Evolutionary conservation across 2,329 filamentous ascomycete species (phyloP), one percentile per base, ranked within the genome.

Genomic region (Aspergillus neotritici): DNA sequence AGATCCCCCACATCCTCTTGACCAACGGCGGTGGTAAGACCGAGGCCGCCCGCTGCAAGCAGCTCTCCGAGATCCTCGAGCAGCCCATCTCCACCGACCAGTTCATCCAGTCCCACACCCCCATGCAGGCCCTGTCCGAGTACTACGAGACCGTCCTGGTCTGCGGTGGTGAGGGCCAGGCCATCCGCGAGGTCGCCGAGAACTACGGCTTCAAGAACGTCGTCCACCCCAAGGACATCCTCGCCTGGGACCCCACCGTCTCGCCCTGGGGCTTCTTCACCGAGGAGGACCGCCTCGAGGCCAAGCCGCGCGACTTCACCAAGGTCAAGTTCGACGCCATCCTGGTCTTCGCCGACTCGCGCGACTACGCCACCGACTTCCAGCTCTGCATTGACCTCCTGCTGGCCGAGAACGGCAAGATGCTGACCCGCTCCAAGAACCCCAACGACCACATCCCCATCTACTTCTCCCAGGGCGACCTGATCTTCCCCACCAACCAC

Each of bases 71-170:
- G 61, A 85, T 87, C 49, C 73, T 87, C 35, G 67, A 77, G 46
- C 76, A 76, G 57, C 80, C 80, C 40, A 79, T 86, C 64, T 77
- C 73, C 40, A 83, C 78, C 31, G 82, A 86, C 46, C 83, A 87
- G 63, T 88, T 87, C 73, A 86, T 87, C 61, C 83, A 87, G 66
- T 83, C 80, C 1, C 83, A 86, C 73, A 87, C 83, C 4, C 83
- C 83, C 53, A 87, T 87, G 84, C 82, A 82, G 46, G 84, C 84
- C 35, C 68, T 87, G 56, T 71, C 83, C 15, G 83, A 87, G 64
- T 87, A 87, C 75, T 87, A 87, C 73, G 77, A 80, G 55, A 87
- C 83, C 3, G 83, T 88, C 30, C 75, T 88, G 3, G 84, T 87
- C 3, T 80, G 86, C 31, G 84, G 84, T 63, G 84, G 84, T 56